Base-by-base conservation (phyloP, 257 asterid genomes). In the Euphrasia confusa region DNA sequence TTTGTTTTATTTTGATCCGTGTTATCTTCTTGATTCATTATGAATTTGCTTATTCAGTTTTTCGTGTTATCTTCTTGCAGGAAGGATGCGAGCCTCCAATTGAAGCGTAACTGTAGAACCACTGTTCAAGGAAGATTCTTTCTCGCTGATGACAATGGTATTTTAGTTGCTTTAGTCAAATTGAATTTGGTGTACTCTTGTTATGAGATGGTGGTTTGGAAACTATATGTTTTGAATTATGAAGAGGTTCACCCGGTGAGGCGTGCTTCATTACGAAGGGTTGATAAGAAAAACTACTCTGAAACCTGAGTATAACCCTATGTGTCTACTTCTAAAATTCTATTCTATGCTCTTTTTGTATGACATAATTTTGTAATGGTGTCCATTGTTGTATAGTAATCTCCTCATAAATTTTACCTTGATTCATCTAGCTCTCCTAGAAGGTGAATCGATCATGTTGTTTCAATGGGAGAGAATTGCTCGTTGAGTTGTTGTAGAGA, bases 41-140 rank as follows among this genome's bases (percentile, higher is more conserved):
- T 55, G 15, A 32, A 5, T 18, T 40, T 57, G 58, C 11, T 12
- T 49, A 32, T 10, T 47, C 55, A 21, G 5, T 66, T 50, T 17
- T 13, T 3, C 21, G 21, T 4, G 14, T 48, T 15, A 24, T 24
- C 33, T 65, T 30, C 40, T 72, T 71, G 32, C 78, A 89, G 96
- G 77, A 90, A 73, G 73, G 95, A 88, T 75, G 84, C 40, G 68
- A 78, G 89, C 75, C 69, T 81, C 75, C 78, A 39, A 35, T 65
- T 17, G 35, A 84, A 72, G 48, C 75, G n/a, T 35, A 18, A 8
- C 28, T 91, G 98, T 71, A 81, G 81, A 81, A 86, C 92, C 18
- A 86, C 96, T 27, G 95, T 86, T 73, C 98, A 84, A 44, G 98
- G 98, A 66, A 79, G 98, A 75, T 88, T 78, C 68, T 62, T 86